A percentile compares a stretch with the other conserved stretches of the same genome.
These are phyloP conservation scores for Chlamydomonas reinhardtii DNA, from an alignment of 163 green algal genomes.

Conservation along the genomic window DNA sequence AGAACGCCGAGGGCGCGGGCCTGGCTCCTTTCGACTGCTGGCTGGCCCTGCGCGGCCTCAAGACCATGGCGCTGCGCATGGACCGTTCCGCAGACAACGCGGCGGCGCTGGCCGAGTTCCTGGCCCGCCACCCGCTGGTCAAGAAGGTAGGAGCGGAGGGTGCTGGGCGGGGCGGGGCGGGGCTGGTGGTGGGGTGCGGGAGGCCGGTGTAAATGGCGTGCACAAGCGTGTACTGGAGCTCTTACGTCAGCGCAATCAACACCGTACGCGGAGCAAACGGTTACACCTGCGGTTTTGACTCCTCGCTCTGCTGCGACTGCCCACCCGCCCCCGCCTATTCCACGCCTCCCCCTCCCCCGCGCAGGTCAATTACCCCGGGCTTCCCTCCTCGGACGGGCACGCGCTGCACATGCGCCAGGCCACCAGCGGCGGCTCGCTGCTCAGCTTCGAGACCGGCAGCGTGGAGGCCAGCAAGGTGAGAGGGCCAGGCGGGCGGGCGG, in stretches of 20 bases:
- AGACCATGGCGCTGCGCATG: slow-evolving; percentile 98
- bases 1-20: slow-evolving; percentile 95
- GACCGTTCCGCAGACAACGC: slow-evolving; percentile 80
- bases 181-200: too few relatives aligned
- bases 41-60: slow-evolving; percentile 94
- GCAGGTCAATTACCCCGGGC: slow-evolving; percentile 92
- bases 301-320: too few relatives aligned
- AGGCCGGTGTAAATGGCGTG: too few relatives aligned
- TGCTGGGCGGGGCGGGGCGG: too few relatives aligned
- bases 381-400: slow-evolving; percentile 74
- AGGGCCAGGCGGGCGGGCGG: too few relatives aligned
- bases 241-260: too few relatives aligned
- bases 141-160: too few relatives aligned
- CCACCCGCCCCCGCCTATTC: too few relatives aligned
- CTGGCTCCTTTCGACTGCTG: slow-evolving; percentile 97
- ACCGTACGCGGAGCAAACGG: too few relatives aligned
- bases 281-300: too few relatives aligned
- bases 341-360: too few relatives aligned
- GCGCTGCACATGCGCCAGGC: slow-evolving; percentile 80
- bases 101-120: slow-evolving; percentile 82
- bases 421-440: slow-evolving; percentile 60
- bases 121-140: slow-evolving; percentile 89
- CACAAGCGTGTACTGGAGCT: too few relatives aligned
- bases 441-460: slow-evolving; percentile 67
- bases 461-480: slow-evolving; percentile 49